Conservation (phyloP, 352 stramenopile species). For the Phytophthora pinifolia region DNA sequence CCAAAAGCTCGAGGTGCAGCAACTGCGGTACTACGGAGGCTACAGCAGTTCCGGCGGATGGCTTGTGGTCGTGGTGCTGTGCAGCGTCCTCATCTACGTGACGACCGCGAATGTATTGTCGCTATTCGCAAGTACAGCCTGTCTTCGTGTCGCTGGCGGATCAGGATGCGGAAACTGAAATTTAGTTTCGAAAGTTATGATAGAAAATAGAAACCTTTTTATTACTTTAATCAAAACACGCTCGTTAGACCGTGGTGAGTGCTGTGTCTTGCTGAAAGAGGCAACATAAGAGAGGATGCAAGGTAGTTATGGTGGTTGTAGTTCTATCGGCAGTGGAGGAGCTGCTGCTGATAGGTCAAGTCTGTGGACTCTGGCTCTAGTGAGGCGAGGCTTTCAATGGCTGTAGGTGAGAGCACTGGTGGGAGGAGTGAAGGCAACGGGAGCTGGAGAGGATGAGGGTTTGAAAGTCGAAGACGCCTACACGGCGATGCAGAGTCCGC, state of each 20-base stretch:
- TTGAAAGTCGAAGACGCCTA: background rate
- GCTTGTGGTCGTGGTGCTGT: constrained; percentile 38
- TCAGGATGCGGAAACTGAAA: constrained; percentile 43
- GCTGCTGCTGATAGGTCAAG: constrained; percentile 7
- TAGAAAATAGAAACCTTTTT: no score
- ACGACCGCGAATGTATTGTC: constrained; percentile 45
- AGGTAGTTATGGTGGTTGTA: constrained; percentile 28
- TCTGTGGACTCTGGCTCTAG: constrained; percentile 2
- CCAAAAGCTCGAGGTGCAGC: constrained; percentile 68
- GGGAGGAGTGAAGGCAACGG: no score
- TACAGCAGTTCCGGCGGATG: constrained; percentile 46
- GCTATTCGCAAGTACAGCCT: constrained; percentile 56
- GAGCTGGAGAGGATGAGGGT: no score
- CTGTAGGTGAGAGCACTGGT: constrained; percentile 13
- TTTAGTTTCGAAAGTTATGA: no score
- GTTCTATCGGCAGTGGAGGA: constrained; percentile 23
- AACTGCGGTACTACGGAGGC: constrained; percentile 60
- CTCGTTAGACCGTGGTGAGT: no score
- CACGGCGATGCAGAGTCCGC: constrained; percentile 29
- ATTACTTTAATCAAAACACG: no score
- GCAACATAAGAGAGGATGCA: constrained; percentile 8
- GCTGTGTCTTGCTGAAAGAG: no score
- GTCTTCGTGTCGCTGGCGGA: constrained; percentile 61
- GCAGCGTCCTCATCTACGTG: constrained; percentile 43
- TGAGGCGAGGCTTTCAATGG: background rate